Evolutionary conservation across 73 alveolate genomes (phyloP).

Genomic region (Uronychia binucleata): DNA sequence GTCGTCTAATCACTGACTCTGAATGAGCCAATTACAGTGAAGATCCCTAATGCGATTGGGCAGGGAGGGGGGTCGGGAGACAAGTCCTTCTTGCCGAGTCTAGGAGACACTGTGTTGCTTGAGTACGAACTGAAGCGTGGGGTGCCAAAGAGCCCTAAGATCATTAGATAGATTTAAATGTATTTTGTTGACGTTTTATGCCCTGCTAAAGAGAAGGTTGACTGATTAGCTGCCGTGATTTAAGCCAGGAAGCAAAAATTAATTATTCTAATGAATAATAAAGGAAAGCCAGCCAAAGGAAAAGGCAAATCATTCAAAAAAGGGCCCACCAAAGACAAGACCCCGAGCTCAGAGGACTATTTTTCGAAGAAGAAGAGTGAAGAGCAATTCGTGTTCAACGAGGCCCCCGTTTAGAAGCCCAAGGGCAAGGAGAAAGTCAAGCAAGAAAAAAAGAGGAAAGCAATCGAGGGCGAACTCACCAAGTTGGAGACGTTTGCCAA

Average conservation of each 20-base stretch:
- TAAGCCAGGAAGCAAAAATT: neutral
- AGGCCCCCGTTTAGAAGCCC: slow-evolving; percentile 37
- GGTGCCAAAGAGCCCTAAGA: no score
- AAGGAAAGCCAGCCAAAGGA: neutral
- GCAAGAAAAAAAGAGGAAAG: neutral
- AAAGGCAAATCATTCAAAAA: neutral
- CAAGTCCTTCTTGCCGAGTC: no score
- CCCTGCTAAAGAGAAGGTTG: neutral
- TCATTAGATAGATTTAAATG: no score
- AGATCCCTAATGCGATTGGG: no score
- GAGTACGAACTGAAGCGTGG: no score
- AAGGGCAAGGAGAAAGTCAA: slow-evolving; percentile 29
- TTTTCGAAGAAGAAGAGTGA: neutral
- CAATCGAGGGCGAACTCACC: neutral
- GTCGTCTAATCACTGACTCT: no score
- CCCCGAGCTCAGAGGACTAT: neutral
- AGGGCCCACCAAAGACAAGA: neutral
- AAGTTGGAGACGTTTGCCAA: slow-evolving; percentile 11
- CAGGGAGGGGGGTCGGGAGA: no score
- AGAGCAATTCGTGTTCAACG: slow-evolving; percentile 23
- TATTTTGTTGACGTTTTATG: no score
- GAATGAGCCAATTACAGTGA: no score
- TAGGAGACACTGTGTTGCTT: neutral
- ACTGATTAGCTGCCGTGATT: neutral
- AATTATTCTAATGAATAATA: neutral